phyloP scores from a whole-genome alignment of 2,329 filamentous ascomycete species.

The Raffaelea ambrosiae region DNA sequence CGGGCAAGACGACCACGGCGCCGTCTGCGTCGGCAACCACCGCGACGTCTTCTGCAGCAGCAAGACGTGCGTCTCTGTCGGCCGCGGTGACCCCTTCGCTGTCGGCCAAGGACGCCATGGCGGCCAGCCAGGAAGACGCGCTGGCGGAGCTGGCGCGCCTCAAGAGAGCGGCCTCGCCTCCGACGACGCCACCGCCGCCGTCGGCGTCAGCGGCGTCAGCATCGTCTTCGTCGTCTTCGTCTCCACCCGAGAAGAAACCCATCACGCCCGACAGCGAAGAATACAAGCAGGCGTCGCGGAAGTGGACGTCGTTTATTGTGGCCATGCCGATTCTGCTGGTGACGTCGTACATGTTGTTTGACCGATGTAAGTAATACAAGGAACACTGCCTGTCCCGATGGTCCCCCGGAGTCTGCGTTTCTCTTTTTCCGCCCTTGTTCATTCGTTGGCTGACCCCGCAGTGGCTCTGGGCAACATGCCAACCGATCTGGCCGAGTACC shows the following conservation, averaged over 20 bases:
- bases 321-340: constrained; percentile 46
- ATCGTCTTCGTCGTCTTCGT: background rate
- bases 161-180: constrained; percentile 5
- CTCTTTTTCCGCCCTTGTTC: too few species aligned
- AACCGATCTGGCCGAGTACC: constrained; percentile 10
- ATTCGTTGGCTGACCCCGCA: background rate
- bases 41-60: background rate
- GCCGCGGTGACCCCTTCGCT: too few species aligned
- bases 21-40: background rate
- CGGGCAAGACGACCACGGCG: background rate
- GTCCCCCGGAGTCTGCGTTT: background rate
- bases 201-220: background rate
- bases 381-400: background rate
- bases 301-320: constrained; percentile 39
- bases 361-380: constrained; percentile 30
- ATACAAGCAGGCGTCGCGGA: constrained; percentile 34
- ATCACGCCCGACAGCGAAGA: constrained; percentile 23
- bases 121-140: constrained; percentile 9
- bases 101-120: background rate
- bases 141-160: constrained; percentile 12
- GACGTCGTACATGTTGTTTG: constrained; percentile 45
- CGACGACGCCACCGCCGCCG: constrained; percentile 2
- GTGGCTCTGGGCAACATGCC: constrained; percentile 13
- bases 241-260: constrained; percentile 4
- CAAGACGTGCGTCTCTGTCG: background rate